Conservation (phyloP, 2,329 filamentous ascomycete genomes). For the Hypoxylon sp. region DNA sequence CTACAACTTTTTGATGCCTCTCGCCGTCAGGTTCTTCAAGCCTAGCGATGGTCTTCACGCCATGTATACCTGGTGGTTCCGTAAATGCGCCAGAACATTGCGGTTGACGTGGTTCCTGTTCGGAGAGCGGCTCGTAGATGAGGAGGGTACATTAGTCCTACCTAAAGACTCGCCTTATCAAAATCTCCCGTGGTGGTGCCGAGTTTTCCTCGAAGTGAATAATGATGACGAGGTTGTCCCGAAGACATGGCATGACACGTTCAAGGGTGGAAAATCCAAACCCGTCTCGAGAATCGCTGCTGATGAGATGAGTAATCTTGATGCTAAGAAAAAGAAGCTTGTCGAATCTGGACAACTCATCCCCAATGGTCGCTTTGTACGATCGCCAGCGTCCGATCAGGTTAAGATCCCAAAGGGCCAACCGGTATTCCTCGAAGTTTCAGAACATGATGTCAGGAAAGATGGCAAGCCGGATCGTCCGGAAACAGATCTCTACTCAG, state of each 20-base stretch:
- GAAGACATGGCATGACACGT: conserved; percentile 71
- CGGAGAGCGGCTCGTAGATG: conserved; percentile 82
- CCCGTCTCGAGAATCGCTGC: conserved; percentile 57
- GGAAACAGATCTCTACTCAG: conserved; percentile 67
- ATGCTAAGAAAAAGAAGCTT: conserved; percentile 61
- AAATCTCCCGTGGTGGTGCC: conserved; percentile 58
- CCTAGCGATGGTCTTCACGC: conserved; percentile 86
- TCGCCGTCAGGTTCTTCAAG: conserved; percentile 86
- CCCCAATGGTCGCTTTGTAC: conserved; percentile 85
- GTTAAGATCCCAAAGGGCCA: conserved; percentile 91
- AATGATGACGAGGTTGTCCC: conserved; percentile 61
- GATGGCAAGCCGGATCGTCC: conserved; percentile 73
- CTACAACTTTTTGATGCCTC: conserved; percentile 95
- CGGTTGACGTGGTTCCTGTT: conserved; percentile 95
- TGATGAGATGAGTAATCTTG: conserved; percentile 57
- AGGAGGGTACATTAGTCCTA: conserved; percentile 79
- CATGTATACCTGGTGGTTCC: conserved; percentile 98
- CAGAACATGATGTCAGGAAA: conserved; percentile 74
- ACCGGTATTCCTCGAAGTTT: conserved; percentile 83
- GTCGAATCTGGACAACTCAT: conserved; percentile 69
- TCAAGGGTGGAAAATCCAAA: conserved; percentile 64
- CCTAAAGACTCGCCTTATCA: conserved; percentile 53
- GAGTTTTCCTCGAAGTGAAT: conserved; percentile 64
- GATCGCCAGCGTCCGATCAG: conserved; percentile 94
- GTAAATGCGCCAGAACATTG: conserved; percentile 82